A percentile compares a stretch with the other conserved stretches of the same genome.
Conservation (phyloP, 768 basidiomycete species). For the Auriculariales sp. region DNA sequence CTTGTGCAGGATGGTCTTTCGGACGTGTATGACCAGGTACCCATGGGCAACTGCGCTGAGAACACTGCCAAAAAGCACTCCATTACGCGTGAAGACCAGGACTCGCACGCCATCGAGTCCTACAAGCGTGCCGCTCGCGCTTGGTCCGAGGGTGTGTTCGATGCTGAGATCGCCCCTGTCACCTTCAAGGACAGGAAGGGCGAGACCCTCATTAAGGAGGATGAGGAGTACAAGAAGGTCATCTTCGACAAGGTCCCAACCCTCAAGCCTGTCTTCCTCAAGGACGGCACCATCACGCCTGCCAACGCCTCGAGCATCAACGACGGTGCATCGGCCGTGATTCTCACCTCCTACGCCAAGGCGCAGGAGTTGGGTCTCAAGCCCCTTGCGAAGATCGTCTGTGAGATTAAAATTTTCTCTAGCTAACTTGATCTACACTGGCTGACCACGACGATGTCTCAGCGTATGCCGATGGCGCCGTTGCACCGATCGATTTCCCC, state of each 20-base stretch:
- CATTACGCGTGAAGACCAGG: conserved; percentile 79
- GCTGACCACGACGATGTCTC: conserved; percentile 6
- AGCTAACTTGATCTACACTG: conserved; percentile 2
- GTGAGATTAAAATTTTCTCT: conserved; percentile 32
- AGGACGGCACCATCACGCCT: conserved; percentile 82
- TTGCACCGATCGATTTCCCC: conserved; percentile 96
- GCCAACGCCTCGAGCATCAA: conserved; percentile 93
- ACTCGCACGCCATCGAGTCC: conserved; percentile 85
- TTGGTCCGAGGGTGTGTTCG: conserved; percentile 76
- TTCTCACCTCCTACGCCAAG: conserved; percentile 88
- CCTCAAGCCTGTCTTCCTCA: conserved; percentile 80
- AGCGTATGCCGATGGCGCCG: conserved; percentile 96
- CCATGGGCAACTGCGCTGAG: conserved; percentile 98
- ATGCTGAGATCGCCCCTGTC: conserved; percentile 78
- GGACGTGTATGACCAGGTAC: conserved; percentile 95
- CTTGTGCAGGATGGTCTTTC: conserved; percentile 86
- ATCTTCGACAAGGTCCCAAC: conserved; percentile 87
- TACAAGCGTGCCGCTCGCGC: conserved; percentile 87
- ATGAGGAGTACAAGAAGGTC: conserved; percentile 97
- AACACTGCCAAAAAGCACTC: conserved; percentile 62
- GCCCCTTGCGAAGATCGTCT: conserved; percentile 87
- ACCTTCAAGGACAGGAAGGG: conserved; percentile 91
- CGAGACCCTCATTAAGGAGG: conserved; percentile 77
- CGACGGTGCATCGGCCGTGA: conserved; percentile 91
- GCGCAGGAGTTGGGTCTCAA: conserved; percentile 81